Conservation (phyloP, 768 basidiomycete species). For the Suillus sp. region DNA sequence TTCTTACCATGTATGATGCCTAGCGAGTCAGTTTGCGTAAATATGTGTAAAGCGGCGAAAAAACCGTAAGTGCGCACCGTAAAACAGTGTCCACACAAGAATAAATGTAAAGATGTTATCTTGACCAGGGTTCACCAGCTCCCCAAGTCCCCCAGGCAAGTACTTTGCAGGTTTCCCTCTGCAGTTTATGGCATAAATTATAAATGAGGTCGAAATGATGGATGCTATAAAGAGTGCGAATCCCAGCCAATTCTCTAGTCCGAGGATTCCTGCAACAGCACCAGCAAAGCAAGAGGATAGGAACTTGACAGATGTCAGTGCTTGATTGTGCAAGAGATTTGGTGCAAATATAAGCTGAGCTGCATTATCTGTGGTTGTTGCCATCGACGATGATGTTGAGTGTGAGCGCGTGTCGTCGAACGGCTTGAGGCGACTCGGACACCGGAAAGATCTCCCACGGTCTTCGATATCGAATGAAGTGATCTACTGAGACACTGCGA, state of each 20-base stretch:
- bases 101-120: slow-evolving; percentile 92
- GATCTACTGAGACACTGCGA: neutral
- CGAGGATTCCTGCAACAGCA: slow-evolving; percentile 85
- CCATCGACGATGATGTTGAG: slow-evolving; percentile 40
- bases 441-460: slow-evolving; percentile 5
- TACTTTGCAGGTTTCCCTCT: slow-evolving; percentile 63
- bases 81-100: slow-evolving; percentile 92
- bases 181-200: slow-evolving; percentile 73
- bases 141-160: slow-evolving; percentile 61
- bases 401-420: slow-evolving; percentile 15
- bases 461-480: neutral
- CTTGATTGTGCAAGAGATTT: slow-evolving; percentile 65
- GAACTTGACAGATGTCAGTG: slow-evolving; percentile 72
- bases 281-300: slow-evolving; percentile 84
- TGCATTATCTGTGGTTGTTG: slow-evolving; percentile 49
- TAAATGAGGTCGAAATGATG: slow-evolving; percentile 65
- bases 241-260: slow-evolving; percentile 82
- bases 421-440: neutral
- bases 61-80: slow-evolving; percentile 54
- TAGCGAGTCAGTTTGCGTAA: slow-evolving; percentile 16
- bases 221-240: slow-evolving; percentile 77
- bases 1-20: slow-evolving; percentile 53
- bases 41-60: slow-evolving; percentile 9
- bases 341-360: slow-evolving; percentile 66
- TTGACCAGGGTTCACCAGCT: slow-evolving; percentile 81